Conservation (phyloP, 1,284 basidiomycete species). For the Caloboletus inedulis region DNA sequence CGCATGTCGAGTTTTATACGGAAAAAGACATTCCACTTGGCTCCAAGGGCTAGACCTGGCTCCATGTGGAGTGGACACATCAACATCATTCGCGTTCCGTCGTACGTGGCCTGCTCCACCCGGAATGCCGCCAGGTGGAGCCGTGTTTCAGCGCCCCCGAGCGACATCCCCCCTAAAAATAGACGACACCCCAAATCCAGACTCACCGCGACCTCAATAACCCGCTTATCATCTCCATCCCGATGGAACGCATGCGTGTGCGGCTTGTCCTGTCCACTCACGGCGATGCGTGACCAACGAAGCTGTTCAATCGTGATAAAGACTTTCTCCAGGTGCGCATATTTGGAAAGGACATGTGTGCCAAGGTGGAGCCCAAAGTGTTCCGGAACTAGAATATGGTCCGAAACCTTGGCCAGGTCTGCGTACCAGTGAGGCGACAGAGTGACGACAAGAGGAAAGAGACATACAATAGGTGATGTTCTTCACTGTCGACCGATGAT, state of each 20-base stretch:
- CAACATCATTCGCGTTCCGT: slow-evolving; percentile 6
- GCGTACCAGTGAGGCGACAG: background rate
- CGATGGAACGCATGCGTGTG: slow-evolving; percentile 85
- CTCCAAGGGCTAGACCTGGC: slow-evolving; percentile 26
- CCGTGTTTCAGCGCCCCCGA: slow-evolving; percentile 9
- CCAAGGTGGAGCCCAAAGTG: slow-evolving; percentile 86
- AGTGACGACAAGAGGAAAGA: background rate
- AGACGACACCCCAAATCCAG: slow-evolving; percentile 2
- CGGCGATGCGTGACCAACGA: slow-evolving; percentile 81
- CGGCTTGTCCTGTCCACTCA: slow-evolving; percentile 44
- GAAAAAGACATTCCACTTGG: background rate
- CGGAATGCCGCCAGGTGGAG: slow-evolving; percentile 2
- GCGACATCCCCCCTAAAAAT: background rate
- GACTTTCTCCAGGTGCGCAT: slow-evolving; percentile 74
- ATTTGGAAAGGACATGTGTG: slow-evolving; percentile 81
- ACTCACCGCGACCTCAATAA: slow-evolving; percentile 62
- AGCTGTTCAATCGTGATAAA: slow-evolving; percentile 79
- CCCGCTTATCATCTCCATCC: slow-evolving; percentile 87
- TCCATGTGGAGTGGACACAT: slow-evolving; percentile 20
- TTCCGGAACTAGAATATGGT: slow-evolving; percentile 79
- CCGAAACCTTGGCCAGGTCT: slow-evolving; percentile 87
- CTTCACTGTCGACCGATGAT: slow-evolving; percentile 58
- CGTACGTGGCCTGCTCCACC: slow-evolving; percentile 22
- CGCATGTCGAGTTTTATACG: slow-evolving; percentile 15
- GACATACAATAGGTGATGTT: slow-evolving; percentile 85